Conservation (phyloP, 306 rosid species). For the Medicago ruthenica region DNA sequence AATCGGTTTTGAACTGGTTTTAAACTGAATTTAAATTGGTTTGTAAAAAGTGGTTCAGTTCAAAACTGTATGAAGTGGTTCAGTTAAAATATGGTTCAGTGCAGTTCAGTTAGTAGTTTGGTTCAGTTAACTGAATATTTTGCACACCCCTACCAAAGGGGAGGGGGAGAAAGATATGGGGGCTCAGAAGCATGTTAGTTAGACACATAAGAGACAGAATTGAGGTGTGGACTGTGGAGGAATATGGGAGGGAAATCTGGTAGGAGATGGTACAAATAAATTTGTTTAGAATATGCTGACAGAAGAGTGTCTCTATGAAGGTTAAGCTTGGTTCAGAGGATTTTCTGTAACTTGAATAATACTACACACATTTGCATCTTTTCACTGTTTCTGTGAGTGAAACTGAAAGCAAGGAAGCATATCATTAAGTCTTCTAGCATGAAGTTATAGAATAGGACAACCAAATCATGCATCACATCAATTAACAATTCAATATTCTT, state of each 20-base stretch:
- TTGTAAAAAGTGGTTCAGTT: too few relatives aligned
- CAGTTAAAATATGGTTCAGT: too few relatives aligned
- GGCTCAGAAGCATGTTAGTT: background rate
- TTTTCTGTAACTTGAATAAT: background rate
- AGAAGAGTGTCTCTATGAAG: background rate
- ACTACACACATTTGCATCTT: background rate
- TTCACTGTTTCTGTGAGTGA: background rate
- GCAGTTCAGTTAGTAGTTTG: too few relatives aligned
- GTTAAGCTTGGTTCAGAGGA: too few relatives aligned
- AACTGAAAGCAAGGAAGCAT: background rate
- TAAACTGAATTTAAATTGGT: too few relatives aligned
- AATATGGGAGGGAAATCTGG: slow-evolving; percentile 12
- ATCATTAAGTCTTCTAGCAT: background rate
- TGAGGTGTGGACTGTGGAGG: too few relatives aligned
- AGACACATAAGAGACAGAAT: background rate
- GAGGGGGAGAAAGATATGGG: background rate
- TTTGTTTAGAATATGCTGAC: background rate
- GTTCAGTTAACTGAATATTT: too few relatives aligned
- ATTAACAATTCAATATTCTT: too few relatives aligned
- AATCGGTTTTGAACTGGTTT: too few relatives aligned
- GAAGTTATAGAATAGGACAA: background rate
- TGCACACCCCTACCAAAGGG: too few relatives aligned
- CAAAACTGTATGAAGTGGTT: too few relatives aligned
- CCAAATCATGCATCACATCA: slow-evolving; percentile 13
- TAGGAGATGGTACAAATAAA: background rate